A percentile compares a stretch with the other conserved stretches of the same genome.
Evolutionary conservation across 345 rosid species (phyloP).

Genomic region (Fremontodendron californicum): DNA sequence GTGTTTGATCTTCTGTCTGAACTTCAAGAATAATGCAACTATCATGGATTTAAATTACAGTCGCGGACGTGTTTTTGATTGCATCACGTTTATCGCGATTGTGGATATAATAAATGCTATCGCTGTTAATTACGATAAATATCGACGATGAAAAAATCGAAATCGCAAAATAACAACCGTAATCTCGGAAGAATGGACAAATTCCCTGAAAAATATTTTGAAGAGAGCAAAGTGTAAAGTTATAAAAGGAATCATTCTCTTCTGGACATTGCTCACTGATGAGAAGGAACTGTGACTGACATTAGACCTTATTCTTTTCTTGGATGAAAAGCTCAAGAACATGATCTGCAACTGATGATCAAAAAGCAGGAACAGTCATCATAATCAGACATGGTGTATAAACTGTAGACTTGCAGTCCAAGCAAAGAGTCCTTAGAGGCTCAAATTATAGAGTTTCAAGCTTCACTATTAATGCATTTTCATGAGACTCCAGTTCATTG

Average conservation of each 20-base stretch:
- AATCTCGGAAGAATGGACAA: conserved; percentile 30
- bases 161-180: too few species aligned
- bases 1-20: conserved; percentile 52
- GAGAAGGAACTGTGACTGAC: not conserved
- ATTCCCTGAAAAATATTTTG: conserved; percentile 48
- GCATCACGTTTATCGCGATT: too few species aligned
- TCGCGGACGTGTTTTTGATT: too few species aligned
- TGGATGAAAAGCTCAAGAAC: not conserved
- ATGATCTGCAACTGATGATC: not conserved
- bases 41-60: too few species aligned
- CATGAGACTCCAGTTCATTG: not conserved
- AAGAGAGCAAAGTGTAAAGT: conserved; percentile 37
- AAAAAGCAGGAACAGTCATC: not conserved
- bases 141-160: too few species aligned
- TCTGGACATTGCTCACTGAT: conserved; percentile 15
- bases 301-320: not conserved
- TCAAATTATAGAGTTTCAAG: too few species aligned
- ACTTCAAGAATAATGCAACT: conserved; percentile 49
- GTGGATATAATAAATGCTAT: too few species aligned
- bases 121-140: too few species aligned
- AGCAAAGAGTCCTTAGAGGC: not conserved
- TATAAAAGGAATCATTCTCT: conserved; percentile 43
- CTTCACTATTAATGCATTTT: not conserved
- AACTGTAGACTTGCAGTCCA: not conserved
- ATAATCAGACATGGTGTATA: not conserved